These are phyloP conservation scores for Basidioascus undulatus DNA, from an alignment of 768 basidiomycete species.

Conservation along the genomic window DNA sequence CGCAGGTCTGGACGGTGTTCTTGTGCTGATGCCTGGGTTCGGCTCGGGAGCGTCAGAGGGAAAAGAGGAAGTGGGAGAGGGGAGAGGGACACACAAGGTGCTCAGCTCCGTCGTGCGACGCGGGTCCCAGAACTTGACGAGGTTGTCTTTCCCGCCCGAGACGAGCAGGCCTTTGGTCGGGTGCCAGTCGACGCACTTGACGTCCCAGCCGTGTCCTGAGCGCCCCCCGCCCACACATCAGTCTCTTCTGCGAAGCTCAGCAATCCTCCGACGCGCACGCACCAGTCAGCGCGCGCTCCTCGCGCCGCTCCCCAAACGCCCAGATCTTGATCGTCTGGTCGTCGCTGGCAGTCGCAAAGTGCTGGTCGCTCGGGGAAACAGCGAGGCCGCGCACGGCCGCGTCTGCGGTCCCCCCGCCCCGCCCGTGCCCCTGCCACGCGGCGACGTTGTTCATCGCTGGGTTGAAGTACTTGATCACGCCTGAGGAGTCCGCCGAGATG, in stretches of 20 bases:
- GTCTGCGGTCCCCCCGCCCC: too few species aligned
- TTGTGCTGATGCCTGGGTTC: constrained; percentile 68
- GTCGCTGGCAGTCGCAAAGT: constrained; percentile 87
- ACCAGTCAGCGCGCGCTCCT: constrained; percentile 74
- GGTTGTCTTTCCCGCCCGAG: constrained; percentile 90
- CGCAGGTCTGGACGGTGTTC: constrained; percentile 76
- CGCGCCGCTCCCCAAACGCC: constrained; percentile 74
- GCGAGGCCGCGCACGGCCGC: constrained; percentile 79
- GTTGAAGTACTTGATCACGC: constrained; percentile 95
- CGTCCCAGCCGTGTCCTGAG: constrained; percentile 94
- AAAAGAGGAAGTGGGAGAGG: background rate
- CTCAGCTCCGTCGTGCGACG: constrained; percentile 72
- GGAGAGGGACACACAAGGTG: constrained; percentile 40
- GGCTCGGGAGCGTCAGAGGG: background rate
- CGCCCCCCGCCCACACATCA: background rate
- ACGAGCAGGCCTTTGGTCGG: constrained; percentile 84
- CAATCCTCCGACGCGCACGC: background rate
- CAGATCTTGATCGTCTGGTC: constrained; percentile 87
- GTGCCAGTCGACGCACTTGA: constrained; percentile 97
- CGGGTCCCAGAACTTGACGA: constrained; percentile 99
- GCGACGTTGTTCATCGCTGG: constrained; percentile 97
- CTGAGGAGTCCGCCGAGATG: constrained; percentile 73
- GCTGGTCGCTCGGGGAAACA: constrained; percentile 73
- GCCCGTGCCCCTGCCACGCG: constrained; percentile 76
- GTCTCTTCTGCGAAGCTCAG: background rate